Percentiles rank a stretch among this genome's conserved stretches.
These are phyloP conservation scores for Chrysanthemum seticuspe DNA, from an alignment of 129 eudicot genomes.

Conservation along the genomic window DNA sequence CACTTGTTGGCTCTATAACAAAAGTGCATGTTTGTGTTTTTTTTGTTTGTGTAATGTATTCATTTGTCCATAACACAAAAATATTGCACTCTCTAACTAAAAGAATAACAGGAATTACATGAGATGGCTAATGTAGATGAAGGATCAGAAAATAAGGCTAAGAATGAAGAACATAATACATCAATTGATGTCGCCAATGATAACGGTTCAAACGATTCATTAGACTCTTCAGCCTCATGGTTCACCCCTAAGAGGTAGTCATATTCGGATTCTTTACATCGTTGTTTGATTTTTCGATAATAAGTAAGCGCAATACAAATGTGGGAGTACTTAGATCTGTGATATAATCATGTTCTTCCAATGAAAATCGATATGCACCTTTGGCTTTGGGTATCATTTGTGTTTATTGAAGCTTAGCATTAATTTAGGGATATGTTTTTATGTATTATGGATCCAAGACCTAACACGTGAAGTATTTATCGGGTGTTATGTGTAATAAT, in stretches of 20 bases:
- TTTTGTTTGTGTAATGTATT: constrained; percentile 7
- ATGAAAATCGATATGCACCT: neutral
- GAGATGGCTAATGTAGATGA: constrained; percentile 34
- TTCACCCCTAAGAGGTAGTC: constrained; percentile 36
- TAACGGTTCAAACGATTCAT: constrained; percentile 19
- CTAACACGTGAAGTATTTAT: neutral
- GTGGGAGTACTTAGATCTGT: constrained; percentile 6
- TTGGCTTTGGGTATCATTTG: constrained; percentile 1
- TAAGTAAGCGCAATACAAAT: neutral
- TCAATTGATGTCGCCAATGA: constrained; percentile 15
- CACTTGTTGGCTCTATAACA: constrained; percentile 38
- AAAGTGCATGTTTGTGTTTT: neutral
- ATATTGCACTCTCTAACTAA: no score
- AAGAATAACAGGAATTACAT: constrained; percentile 23
- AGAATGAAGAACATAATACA: neutral
- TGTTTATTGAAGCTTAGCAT: no score
- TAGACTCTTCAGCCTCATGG: constrained; percentile 23
- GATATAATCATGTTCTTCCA: neutral
- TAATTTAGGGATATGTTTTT: no score
- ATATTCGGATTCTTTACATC: neutral
- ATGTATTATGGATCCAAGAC: neutral
- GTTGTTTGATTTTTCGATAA: constrained; percentile 2
- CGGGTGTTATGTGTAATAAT: no score
- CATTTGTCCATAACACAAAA: constrained; percentile 15
- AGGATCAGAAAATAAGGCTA: constrained; percentile 20